Evolutionary conservation across 257 asterid genomes (phyloP).

Genomic region (Petunia axillaris): DNA sequence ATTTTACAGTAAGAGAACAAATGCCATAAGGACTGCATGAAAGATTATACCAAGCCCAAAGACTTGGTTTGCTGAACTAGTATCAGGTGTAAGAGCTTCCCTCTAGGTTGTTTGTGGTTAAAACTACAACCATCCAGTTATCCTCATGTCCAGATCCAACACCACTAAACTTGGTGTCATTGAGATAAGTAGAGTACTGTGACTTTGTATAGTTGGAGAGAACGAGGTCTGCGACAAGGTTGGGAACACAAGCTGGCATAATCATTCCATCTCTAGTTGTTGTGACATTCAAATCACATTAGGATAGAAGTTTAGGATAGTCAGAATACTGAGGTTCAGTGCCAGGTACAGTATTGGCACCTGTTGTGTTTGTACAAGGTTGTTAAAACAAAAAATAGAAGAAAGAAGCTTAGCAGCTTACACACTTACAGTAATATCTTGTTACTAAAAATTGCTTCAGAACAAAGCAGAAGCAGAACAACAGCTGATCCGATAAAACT

Average conservation of each 20-base stretch:
- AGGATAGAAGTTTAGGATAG: slow-evolving; percentile 60
- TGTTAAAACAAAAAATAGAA: slow-evolving; percentile 25
- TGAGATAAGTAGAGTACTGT: slow-evolving; percentile 58
- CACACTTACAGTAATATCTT: too few relatives aligned
- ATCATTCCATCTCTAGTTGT: slow-evolving; percentile 82
- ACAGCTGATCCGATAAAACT: too few relatives aligned
- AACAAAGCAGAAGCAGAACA: too few relatives aligned
- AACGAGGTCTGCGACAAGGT: slow-evolving; percentile 56
- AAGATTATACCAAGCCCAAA: slow-evolving; percentile 32
- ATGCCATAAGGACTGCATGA: slow-evolving; percentile 32
- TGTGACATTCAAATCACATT: slow-evolving; percentile 73
- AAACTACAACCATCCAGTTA: slow-evolving; percentile 73
- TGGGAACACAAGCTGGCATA: slow-evolving; percentile 85
- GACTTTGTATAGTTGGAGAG: slow-evolving; percentile 71
- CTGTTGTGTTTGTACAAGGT: slow-evolving; percentile 82
- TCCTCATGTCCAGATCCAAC: slow-evolving; percentile 69
- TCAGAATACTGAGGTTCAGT: slow-evolving; percentile 60
- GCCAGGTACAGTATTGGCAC: slow-evolving; percentile 83
- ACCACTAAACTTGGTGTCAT: slow-evolving; percentile 67
- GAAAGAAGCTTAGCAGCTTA: too few relatives aligned
- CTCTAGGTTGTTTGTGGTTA: slow-evolving; percentile 72
- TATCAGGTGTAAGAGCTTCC: slow-evolving; percentile 57
- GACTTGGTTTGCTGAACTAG: slow-evolving; percentile 41
- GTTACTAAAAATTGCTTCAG: too few relatives aligned
- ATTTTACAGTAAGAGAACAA: slow-evolving; percentile 42